phyloP scores from a whole-genome alignment of 345 rosid genomes.

The Brassica carinata region DNA sequence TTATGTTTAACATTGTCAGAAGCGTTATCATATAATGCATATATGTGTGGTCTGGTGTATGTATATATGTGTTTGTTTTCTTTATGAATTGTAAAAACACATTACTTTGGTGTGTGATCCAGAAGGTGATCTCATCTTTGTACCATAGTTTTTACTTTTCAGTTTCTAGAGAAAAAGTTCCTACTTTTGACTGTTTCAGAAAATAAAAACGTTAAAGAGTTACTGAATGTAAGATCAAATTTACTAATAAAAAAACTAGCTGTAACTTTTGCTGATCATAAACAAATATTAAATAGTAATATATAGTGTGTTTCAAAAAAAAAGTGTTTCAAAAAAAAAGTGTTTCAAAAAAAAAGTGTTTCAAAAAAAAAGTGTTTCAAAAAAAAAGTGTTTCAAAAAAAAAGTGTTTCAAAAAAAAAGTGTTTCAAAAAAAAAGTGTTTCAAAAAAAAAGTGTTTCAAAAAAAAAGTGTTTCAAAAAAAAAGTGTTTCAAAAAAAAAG shows the following conservation, averaged over 20 bases:
- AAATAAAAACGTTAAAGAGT: not conserved
- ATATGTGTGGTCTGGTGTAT: not conserved
- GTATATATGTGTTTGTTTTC: not conserved
- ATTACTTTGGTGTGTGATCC: not conserved
- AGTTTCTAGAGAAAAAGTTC: not conserved
- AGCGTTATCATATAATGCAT: not conserved
- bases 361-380: too few species aligned
- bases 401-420: too few species aligned
- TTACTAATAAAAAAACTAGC: not conserved
- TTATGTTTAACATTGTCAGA: not conserved
- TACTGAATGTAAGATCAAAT: not conserved
- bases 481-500: too few species aligned
- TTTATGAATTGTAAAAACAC: not conserved
- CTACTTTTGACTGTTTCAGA: not conserved
- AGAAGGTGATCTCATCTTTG: not conserved
- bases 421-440: too few species aligned
- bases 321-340: too few species aligned
- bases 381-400: too few species aligned
- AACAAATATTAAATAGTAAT: not conserved
- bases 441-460: too few species aligned
- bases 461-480: too few species aligned
- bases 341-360: too few species aligned
- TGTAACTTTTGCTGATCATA: not conserved
- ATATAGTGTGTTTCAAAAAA: too few species aligned
- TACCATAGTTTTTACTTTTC: not conserved